Percentiles rank a stretch among this genome's conserved stretches.
Conservation (phyloP, 257 asterid species). For the Primulina eburnea region DNA sequence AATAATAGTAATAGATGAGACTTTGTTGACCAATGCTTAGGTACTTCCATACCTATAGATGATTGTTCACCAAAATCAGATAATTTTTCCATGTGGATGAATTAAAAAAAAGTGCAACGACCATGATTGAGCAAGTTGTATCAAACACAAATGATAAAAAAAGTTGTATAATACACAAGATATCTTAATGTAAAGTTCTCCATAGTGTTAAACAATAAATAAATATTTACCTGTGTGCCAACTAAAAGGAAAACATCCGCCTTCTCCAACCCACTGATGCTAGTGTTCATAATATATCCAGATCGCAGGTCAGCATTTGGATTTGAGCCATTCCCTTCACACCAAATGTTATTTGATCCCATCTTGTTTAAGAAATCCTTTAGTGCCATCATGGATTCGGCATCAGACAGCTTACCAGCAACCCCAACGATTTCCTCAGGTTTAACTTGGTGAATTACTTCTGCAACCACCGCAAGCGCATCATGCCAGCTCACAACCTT, state of each 20-base stretch:
- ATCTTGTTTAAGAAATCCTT: slow-evolving; percentile 84
- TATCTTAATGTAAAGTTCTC: neutral
- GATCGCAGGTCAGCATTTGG: slow-evolving; percentile 94
- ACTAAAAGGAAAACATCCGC: slow-evolving; percentile 93
- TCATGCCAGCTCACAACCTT: slow-evolving; percentile 94
- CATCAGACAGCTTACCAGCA: slow-evolving; percentile 95
- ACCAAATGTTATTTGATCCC: slow-evolving; percentile 92
- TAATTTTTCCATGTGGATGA: too few relatives aligned
- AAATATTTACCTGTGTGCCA: slow-evolving; percentile 84
- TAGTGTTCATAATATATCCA: slow-evolving; percentile 87
- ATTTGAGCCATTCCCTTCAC: slow-evolving; percentile 86
- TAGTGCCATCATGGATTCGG: slow-evolving; percentile 93
- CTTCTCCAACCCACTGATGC: slow-evolving; percentile 91
- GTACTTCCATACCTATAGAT: too few relatives aligned
- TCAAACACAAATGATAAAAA: neutral
- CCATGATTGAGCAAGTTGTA: neutral
- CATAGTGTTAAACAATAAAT: slow-evolving; percentile 10
- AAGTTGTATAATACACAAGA: neutral
- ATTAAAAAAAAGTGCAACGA: neutral
- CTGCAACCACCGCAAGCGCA: slow-evolving; percentile 84
- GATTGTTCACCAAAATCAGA: neutral
- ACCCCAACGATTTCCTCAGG: slow-evolving; percentile 89
- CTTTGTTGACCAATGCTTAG: too few relatives aligned
- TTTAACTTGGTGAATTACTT: slow-evolving; percentile 69
- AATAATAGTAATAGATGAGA: too few relatives aligned